Evolutionary conservation across 1,284 basidiomycete species (phyloP).

Genomic region (Leccinum huronense): DNA sequence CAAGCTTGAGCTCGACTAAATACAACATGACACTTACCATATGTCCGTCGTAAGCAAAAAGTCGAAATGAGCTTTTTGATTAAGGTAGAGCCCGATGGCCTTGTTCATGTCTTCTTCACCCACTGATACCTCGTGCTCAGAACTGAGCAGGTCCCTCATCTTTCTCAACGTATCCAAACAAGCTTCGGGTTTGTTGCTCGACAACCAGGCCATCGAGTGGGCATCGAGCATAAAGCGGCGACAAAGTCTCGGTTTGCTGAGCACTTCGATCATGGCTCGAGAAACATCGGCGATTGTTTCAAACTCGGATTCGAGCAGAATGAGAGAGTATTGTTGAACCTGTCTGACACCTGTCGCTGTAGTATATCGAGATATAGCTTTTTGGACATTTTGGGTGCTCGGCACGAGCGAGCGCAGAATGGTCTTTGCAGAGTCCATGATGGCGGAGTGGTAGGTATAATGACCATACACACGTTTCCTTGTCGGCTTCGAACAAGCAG

Average conservation of each 20-base stretch:
- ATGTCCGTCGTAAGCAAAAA: conserved; percentile 1
- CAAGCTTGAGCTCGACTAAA: neutral
- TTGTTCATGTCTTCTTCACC: neutral
- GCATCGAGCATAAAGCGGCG: conserved; percentile 9
- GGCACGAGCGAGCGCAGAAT: conserved; percentile 2
- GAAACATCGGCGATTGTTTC: conserved; percentile 10
- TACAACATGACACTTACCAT: neutral
- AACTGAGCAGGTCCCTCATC: neutral
- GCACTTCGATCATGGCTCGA: conserved; percentile 6
- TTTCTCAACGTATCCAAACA: conserved; percentile 10
- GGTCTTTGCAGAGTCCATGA: conserved; percentile 14
- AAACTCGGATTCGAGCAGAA: conserved; percentile 16
- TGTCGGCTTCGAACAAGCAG: no score
- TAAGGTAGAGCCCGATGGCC: neutral
- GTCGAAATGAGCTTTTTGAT: neutral
- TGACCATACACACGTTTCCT: no score
- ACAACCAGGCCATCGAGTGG: conserved; percentile 14
- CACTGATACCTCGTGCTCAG: no score
- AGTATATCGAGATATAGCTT: neutral
- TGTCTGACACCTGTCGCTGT: neutral
- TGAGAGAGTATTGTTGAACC: conserved; percentile 11
- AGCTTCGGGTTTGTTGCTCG: neutral
- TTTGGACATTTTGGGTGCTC: neutral
- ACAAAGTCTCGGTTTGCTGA: neutral
- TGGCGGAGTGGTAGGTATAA: no score